A percentile compares a stretch with the other conserved stretches of the same genome.
phyloP scores from a whole-genome alignment of 2,329 filamentous ascomycete genomes.

The Fusarium hostae region DNA sequence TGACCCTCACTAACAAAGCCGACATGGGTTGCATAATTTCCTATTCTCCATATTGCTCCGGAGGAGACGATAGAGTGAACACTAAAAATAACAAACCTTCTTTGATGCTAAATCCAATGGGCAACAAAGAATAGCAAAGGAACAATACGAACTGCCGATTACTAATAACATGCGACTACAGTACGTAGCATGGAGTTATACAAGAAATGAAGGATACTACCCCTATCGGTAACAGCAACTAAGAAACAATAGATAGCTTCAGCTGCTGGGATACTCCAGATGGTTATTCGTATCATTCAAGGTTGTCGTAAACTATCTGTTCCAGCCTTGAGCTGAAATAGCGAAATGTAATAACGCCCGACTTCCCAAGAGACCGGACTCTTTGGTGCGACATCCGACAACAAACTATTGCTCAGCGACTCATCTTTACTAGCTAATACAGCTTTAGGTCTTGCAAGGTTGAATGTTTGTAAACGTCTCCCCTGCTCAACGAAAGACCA shows the following conservation, averaged over 20 bases:
- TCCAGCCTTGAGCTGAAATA: conserved; percentile 8
- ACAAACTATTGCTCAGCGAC: conserved; percentile 6
- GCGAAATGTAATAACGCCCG: not conserved
- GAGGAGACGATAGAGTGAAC: not conserved
- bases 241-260: not conserved
- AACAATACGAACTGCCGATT: not conserved
- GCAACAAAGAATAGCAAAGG: not conserved
- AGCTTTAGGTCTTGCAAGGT: not conserved
- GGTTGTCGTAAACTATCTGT: not conserved
- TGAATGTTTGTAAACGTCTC: conserved; percentile 2
- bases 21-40: conserved; percentile 7
- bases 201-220: conserved; percentile 9
- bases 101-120: not conserved
- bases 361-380: not conserved
- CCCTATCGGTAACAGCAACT: not conserved
- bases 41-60: not conserved
- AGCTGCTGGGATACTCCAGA: not conserved
- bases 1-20: not conserved
- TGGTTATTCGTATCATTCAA: conserved; percentile 12
- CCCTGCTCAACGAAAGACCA: not conserved
- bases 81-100: conserved; percentile 27
- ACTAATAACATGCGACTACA: conserved; percentile 4
- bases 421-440: not conserved
- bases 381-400: conserved; percentile 26
- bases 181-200: not conserved